Base-by-base conservation (phyloP, 2,329 filamentous ascomycete species). In the Dactylellina leptospora region DNA sequence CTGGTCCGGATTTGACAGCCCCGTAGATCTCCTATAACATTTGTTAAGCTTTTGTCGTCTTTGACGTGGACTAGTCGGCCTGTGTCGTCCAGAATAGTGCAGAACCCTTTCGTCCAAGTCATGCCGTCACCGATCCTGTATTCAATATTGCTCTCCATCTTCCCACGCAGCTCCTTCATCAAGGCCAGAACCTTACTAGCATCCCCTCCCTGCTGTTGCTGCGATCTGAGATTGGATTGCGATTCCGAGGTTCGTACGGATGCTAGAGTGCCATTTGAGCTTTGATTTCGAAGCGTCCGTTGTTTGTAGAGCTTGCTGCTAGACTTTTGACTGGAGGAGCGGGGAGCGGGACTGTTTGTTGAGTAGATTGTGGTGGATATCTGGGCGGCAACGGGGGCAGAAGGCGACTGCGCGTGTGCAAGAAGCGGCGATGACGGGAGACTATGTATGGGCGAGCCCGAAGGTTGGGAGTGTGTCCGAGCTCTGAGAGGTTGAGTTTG, bases 61-160 rank as follows among this genome's bases (percentile, higher is more conserved):
- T 88, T 85, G 78, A 92, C 89, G 77, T 90, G 90, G 82, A 93
- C 87, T 74, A 95, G 81, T 75, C 87, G 88, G 1, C 90, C 90
- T 68, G 85, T 86, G 48, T 91, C 88, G 68, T 91, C 89, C 73
- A 93, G 88, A 73, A 95, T 91, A 77, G 88, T 91, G 78, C 88
- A 90, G 73, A 89, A 85, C n/a, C 90, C 90, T 30, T 83, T 80
- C 64, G 85, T 83, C 91, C 91, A 95, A 0, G 84, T 82, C 13
- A 84, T 86, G 22, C 82, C 82, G 11, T 83, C 82, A 36, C 87
- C 86, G 44, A 83, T 83, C 76, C 89, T 86, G 78, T 91, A 93
- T 74, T 91, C 88, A 27, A 92, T 83, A 75, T 89, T 87, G 62
- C 91, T 91, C 76, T 87, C 88, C 90, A 93, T 95, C 75, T 88